A percentile compares a stretch with the other conserved stretches of the same genome.
Conservation (phyloP, 2,329 filamentous ascomycete species). For the Alternaria sp. region DNA sequence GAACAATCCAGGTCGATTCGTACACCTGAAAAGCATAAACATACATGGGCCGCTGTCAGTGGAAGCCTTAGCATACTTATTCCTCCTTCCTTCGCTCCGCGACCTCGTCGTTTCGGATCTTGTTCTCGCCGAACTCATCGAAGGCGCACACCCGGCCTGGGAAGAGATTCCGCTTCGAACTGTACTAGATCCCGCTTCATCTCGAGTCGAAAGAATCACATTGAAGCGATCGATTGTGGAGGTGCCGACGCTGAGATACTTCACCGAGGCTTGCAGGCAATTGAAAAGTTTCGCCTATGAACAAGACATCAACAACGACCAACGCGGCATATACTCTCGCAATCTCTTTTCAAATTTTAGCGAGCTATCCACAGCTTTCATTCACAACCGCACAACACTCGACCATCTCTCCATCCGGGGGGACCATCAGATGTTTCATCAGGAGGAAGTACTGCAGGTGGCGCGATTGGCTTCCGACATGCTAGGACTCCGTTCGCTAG, state of each 20-base stretch:
- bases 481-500: conserved; percentile 11
- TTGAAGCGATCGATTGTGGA: conserved; percentile 16
- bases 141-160: background rate
- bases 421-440: conserved; percentile 10
- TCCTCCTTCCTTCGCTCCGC: conserved; percentile 14
- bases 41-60: conserved; percentile 13
- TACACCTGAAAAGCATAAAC: conserved; percentile 3
- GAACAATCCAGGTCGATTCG: background rate
- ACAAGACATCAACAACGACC: conserved; percentile 14
- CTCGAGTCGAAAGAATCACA: conserved; percentile 6
- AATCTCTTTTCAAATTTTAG: conserved; percentile 4
- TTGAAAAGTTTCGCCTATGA: conserved; percentile 16
- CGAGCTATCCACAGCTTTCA: conserved; percentile 1
- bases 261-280: conserved; percentile 11
- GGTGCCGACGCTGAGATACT: conserved; percentile 2
- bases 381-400: conserved; percentile 1
- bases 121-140: background rate
- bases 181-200: conserved; percentile 4
- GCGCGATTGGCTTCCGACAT: conserved; percentile 13
- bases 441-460: conserved; percentile 12
- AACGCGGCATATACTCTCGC: background rate
- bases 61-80: conserved; percentile 16
- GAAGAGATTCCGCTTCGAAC: conserved; percentile 10
- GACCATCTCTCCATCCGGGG: conserved; percentile 14
- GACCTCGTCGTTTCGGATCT: conserved; percentile 6